A percentile compares a stretch with the other conserved stretches of the same genome.
These are phyloP conservation scores for Arachnopeziza araneosa DNA, from an alignment of 2,329 filamentous ascomycete species.

Conservation along the genomic window DNA sequence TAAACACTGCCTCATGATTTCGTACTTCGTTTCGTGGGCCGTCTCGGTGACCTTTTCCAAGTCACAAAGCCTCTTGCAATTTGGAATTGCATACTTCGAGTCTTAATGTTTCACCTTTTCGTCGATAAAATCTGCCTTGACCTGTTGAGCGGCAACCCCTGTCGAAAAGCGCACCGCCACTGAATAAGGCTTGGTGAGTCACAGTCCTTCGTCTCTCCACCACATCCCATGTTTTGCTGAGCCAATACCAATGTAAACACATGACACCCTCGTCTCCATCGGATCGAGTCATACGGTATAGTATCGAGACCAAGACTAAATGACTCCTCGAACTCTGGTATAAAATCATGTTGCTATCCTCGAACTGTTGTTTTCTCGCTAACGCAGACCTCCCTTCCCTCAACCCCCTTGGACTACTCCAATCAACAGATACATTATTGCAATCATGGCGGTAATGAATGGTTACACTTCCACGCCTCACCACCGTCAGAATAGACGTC, in stretches of 20 bases:
- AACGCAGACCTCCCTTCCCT: constrained; percentile 23
- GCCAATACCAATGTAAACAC: not conserved
- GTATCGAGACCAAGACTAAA: not conserved
- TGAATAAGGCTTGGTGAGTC: not conserved
- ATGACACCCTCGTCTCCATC: not conserved
- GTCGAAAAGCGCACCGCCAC: not conserved
- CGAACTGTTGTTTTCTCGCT: constrained; percentile 6
- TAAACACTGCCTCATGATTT: not conserved
- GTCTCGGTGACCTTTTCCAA: not conserved
- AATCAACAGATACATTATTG: not conserved
- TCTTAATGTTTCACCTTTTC: too few relatives aligned
- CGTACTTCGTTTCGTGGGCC: too few relatives aligned
- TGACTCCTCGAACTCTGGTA: constrained; percentile 17
- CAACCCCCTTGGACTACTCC: constrained; percentile 13
- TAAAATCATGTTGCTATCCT: constrained; percentile 14
- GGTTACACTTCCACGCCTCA: constrained; percentile 18
- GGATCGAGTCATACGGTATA: not conserved
- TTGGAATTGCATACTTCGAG: too few relatives aligned
- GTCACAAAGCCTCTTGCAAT: not conserved
- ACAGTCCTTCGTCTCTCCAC: too few relatives aligned
- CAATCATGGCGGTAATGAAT: constrained; percentile 19
- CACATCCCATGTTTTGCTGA: not conserved
- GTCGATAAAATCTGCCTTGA: not conserved
- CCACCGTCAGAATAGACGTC: constrained; percentile 27
- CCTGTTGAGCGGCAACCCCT: not conserved